phyloP scores from a whole-genome alignment of 495 filamentous ascomycete genomes.

The Oidiodendron maius region DNA sequence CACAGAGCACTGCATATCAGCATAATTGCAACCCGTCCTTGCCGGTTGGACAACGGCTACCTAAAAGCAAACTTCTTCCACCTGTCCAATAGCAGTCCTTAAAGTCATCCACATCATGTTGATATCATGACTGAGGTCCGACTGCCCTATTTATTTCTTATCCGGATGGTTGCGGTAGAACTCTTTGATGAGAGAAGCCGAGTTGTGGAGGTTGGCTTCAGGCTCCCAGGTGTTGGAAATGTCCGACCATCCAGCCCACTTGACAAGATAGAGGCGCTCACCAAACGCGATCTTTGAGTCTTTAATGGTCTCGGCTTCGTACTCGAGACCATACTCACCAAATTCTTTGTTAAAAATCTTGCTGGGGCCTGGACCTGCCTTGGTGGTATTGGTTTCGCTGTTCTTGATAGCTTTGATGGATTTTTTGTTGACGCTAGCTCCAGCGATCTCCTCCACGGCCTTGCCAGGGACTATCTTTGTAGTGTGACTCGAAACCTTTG shows the following conservation, averaged over 20 bases:
- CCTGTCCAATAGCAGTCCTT: no score
- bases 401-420: not conserved
- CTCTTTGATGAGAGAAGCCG: not conserved
- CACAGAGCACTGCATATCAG: no score
- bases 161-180: constrained; percentile 1
- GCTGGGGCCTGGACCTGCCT: not conserved
- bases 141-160: not conserved
- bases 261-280: not conserved
- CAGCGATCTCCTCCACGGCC: no score
- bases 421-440: no score
- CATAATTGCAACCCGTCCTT: no score
- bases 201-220: constrained; percentile 1
- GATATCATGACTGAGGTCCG: not conserved
- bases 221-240: constrained; percentile 8
- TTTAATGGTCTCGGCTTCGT: constrained; percentile 3
- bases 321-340: not conserved
- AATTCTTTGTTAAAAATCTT: constrained; percentile 2
- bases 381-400: not conserved
- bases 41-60: no score
- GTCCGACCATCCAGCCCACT: constrained; percentile 1
- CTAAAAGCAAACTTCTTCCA: no score
- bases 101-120: no score
- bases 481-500: no score
- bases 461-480: no score
- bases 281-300: constrained; percentile 1